Evolutionary conservation across 345 rosid genomes (phyloP), one percentile per base, ranked within the genome.

Genomic region (Erucastrum elatum): DNA sequence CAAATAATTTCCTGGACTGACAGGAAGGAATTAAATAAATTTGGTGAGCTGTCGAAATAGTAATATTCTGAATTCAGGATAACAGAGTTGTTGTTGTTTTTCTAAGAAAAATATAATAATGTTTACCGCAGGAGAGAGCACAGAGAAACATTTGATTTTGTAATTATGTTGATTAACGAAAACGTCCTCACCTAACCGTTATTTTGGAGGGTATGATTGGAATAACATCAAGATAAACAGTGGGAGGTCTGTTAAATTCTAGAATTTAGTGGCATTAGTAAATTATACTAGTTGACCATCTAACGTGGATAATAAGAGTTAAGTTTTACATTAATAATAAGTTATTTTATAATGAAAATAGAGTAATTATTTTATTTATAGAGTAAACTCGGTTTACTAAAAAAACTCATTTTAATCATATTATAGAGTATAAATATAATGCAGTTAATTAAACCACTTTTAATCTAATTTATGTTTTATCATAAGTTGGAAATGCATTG

Each of bases 21-120:
- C 78, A 79, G 66, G 70, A 68, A 63, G 13, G 26, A 64, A 31
- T 66, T 66, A 58, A 65, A 65, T 65, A 56, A 11, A 41, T 58
- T 77, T 74, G 75, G 65, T 80, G 82, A 61, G 82, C 75, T 74
- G 71, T 25, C 65, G 25, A 62, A 46, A 60, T 72, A 78, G 21
- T 74, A 74, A 61, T 74, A 63, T 73, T 68, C 39, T 60, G 25
- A 53, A 53, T 15, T 35, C 56, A 13, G 16, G 21, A 49, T 49
- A 49, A 49, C 56, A 49, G 17, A 49, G 56, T 49, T 49, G 56
- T 49, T 64, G 49, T 65, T 65, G 11, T 49, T 58, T 55, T 39
- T 21, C 29, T 2, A 0, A 29, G 5, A 25, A 37, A 25, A 16
- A 71, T 3, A 41, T 72, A 41, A 60, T 66, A 41, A 60, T 66